These are phyloP conservation scores for Brassica cretica DNA, from an alignment of 345 rosid species.

Conservation along the genomic window DNA sequence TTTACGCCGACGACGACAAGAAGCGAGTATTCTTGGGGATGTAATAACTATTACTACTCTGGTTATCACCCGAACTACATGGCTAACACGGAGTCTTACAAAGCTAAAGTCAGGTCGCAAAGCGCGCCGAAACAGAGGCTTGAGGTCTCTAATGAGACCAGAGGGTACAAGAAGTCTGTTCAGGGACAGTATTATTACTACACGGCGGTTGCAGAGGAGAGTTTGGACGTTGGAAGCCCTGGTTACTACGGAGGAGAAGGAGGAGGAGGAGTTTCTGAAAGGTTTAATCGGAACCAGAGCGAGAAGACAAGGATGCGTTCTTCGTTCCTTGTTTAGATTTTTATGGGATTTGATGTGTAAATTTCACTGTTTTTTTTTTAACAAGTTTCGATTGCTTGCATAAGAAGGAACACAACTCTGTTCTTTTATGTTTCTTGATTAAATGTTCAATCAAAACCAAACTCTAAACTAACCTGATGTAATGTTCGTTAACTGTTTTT, in stretches of 20 bases:
- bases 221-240: slow-evolving; percentile 20
- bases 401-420: slow-evolving; percentile 25
- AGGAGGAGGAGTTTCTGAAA: slow-evolving; percentile 25
- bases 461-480: slow-evolving; percentile 2
- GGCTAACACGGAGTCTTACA: slow-evolving; percentile 83
- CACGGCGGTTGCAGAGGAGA: slow-evolving; percentile 25
- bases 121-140: slow-evolving; percentile 93
- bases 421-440: not conserved
- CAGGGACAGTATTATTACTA: slow-evolving; percentile 31
- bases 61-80: slow-evolving; percentile 77
- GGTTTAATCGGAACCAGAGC: slow-evolving; percentile 33
- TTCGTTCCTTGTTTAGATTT: slow-evolving; percentile 32
- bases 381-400: slow-evolving; percentile 23
- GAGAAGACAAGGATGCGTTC: slow-evolving; percentile 34
- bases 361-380: slow-evolving; percentile 22
- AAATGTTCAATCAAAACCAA: not conserved
- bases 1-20: slow-evolving; percentile 64
- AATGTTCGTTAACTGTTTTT: not conserved
- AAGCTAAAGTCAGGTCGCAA: slow-evolving; percentile 80
- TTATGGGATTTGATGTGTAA: slow-evolving; percentile 3
- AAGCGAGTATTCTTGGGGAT: slow-evolving; percentile 76
- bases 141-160: slow-evolving; percentile 49
- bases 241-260: slow-evolving; percentile 28
- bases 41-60: slow-evolving; percentile 54
- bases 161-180: slow-evolving; percentile 41